Base-by-base conservation (phyloP, 176 grass and related monocot genomes). In the Zizania latifolia region DNA sequence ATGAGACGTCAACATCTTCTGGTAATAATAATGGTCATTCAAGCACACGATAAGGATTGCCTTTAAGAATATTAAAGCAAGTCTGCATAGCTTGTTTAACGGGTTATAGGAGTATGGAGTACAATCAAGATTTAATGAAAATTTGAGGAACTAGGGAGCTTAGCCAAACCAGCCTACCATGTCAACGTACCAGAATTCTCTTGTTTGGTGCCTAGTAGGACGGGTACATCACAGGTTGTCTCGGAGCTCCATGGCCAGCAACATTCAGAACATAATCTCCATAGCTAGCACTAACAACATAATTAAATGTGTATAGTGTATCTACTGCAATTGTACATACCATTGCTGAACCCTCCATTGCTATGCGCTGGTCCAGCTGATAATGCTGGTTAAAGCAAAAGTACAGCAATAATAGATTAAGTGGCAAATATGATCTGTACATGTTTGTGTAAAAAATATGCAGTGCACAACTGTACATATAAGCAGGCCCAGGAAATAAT, bases 291-390 rank as follows among this genome's bases (percentile, higher is more conserved):
- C 71, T 77, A 27, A 77, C 72, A 80, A 73, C 72, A 41, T 81
- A 85, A 85, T 68, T 76, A 89, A 88, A 92, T 63, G 61, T 31
- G 66, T 66, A 81, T 59, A 58, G 61, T 31, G 66, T 66, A 81
- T 59, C 70, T 91, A 64, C 23, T 85, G 83, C 91, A 87, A 63
- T 83, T 71, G 75, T 86, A 77, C 31, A 4, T 89, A 50, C 77
- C 44, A 22, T 84, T 82, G 38, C 46, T 65, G 27, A 77, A 79
- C 73, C 66, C 69, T 57, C 81, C 10, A 45, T 72, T 17, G 58
- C 2, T 79, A 71, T 59, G 79, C 41, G 58, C 60, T 4, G 59
- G 65, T 40, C 66, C 81, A 83, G 55, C 22, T 79, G 77, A 36
- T 54, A 77, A 81, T 78, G 79, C 82, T 91, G 78, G 74, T 85